Conservation (phyloP, 2,329 filamentous ascomycete genomes). For the Teratosphaeriaceae sp. region DNA sequence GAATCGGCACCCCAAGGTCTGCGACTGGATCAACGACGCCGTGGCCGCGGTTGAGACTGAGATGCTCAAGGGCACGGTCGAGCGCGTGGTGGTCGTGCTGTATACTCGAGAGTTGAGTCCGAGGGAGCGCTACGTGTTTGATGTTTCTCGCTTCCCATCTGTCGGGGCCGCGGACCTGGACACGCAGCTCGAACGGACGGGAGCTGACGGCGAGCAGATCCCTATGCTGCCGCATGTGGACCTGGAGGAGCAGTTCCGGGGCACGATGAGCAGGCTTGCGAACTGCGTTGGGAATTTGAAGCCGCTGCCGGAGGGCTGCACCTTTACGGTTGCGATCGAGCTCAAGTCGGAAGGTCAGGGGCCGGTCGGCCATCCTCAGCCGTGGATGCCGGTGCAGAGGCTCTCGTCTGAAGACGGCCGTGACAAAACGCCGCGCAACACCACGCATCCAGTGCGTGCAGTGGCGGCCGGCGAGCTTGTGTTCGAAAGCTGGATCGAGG, state of each 20-base stretch:
- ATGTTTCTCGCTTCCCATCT: conserved; percentile 50
- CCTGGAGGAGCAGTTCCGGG: conserved; percentile 66
- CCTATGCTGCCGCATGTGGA: conserved; percentile 38
- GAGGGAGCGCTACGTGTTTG: conserved; percentile 55
- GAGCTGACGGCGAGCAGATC: conserved; percentile 16
- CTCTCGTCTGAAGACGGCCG: not conserved
- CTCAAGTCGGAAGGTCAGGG: conserved; percentile 53
- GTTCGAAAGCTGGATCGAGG: conserved; percentile 63
- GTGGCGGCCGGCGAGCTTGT: conserved; percentile 60
- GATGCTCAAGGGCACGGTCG: conserved; percentile 54
- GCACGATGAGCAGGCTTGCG: conserved; percentile 56
- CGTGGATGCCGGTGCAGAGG: conserved; percentile 53
- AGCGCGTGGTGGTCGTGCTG: conserved; percentile 51
- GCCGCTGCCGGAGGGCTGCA: conserved; percentile 57
- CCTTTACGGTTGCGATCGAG: conserved; percentile 71
- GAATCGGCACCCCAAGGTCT: conserved; percentile 78
- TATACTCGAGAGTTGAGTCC: conserved; percentile 46
- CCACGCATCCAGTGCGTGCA: conserved; percentile 53
- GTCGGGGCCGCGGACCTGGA: conserved; percentile 43
- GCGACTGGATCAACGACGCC: conserved; percentile 78
- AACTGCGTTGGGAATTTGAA: conserved; percentile 53
- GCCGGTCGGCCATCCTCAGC: conserved; percentile 45
- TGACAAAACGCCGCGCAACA: conserved; percentile 6
- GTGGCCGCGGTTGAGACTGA: conserved; percentile 65
- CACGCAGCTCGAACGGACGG: conserved; percentile 42